phyloP scores from a whole-genome alignment of 169 alveolate genomes.

The Plasmodium sp. region DNA sequence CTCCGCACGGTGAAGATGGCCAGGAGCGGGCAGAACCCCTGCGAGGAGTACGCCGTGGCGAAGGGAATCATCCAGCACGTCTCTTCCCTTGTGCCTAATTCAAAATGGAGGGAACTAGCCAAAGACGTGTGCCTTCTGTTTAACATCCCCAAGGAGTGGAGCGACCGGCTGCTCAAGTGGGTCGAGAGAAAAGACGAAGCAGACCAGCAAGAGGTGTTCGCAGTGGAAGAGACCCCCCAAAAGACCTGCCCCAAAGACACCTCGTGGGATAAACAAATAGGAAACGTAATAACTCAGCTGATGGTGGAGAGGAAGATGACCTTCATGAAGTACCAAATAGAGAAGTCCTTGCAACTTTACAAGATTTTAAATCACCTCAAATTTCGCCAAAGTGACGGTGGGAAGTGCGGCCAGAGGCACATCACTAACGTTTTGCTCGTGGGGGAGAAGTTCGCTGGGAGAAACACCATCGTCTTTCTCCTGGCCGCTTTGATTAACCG shows the following conservation, averaged over 20 bases:
- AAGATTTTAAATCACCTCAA: not conserved
- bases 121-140: slow-evolving; percentile 4
- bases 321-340: slow-evolving; percentile 35
- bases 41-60: not conserved
- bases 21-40: not conserved
- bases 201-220: slow-evolving; percentile 6
- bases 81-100: not conserved
- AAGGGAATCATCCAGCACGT: slow-evolving; percentile 10
- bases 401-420: not conserved
- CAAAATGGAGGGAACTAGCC: not conserved
- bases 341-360: slow-evolving; percentile 20
- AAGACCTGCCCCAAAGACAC: not conserved
- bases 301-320: slow-evolving; percentile 7
- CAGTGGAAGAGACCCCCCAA: not conserved
- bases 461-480: slow-evolving; percentile 8
- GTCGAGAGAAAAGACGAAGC: not conserved
- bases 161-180: not conserved
- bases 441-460: slow-evolving; percentile 41
- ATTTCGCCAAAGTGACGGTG: not conserved
- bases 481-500: not conserved
- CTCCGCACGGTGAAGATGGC: not conserved
- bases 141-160: not conserved
- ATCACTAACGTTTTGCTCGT: slow-evolving; percentile 18
- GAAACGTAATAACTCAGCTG: not conserved
- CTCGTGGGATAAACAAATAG: not conserved